Evolutionary conservation across 2,329 filamentous ascomycete species (phyloP).

Genomic region (Phaeomoniella chlamydospora): DNA sequence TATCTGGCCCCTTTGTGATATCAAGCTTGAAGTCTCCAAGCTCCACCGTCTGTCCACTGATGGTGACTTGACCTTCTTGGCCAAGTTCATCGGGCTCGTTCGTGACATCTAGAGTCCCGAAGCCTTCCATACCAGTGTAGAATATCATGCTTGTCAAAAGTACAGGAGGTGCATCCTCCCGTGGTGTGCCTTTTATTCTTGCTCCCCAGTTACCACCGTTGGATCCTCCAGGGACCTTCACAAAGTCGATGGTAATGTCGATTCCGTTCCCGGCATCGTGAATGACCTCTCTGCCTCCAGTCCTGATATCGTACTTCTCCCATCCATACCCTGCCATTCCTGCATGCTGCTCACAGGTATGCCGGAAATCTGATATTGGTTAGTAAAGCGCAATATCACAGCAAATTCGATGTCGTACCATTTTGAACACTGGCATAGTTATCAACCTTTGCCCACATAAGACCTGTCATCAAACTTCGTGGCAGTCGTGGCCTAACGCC

Average conservation of each 20-base stretch:
- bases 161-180: slow-evolving; percentile 50
- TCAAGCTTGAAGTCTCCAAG: slow-evolving; percentile 70
- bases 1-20: slow-evolving; percentile 56
- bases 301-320: slow-evolving; percentile 89
- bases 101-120: slow-evolving; percentile 49
- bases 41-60: slow-evolving; percentile 55
- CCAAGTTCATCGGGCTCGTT: slow-evolving; percentile 38
- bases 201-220: slow-evolving; percentile 88
- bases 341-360: slow-evolving; percentile 92
- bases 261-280: slow-evolving; percentile 79
- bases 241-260: slow-evolving; percentile 83
- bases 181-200: slow-evolving; percentile 67
- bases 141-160: slow-evolving; percentile 69
- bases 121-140: slow-evolving; percentile 67
- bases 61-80: slow-evolving; percentile 45
- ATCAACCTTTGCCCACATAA: slow-evolving; percentile 84
- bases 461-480: slow-evolving; percentile 63
- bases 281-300: slow-evolving; percentile 76
- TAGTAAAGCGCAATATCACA: slow-evolving; percentile 1
- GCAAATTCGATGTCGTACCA: slow-evolving; percentile 38
- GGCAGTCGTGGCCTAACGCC: slow-evolving; percentile 71
- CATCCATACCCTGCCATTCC: slow-evolving; percentile 92
- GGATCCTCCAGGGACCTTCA: slow-evolving; percentile 75
- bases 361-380: slow-evolving; percentile 56
- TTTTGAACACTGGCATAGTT: slow-evolving; percentile 60